These are phyloP conservation scores for Vanrija pseudolonga DNA, from an alignment of 1,284 basidiomycete genomes.

Conservation along the genomic window DNA sequence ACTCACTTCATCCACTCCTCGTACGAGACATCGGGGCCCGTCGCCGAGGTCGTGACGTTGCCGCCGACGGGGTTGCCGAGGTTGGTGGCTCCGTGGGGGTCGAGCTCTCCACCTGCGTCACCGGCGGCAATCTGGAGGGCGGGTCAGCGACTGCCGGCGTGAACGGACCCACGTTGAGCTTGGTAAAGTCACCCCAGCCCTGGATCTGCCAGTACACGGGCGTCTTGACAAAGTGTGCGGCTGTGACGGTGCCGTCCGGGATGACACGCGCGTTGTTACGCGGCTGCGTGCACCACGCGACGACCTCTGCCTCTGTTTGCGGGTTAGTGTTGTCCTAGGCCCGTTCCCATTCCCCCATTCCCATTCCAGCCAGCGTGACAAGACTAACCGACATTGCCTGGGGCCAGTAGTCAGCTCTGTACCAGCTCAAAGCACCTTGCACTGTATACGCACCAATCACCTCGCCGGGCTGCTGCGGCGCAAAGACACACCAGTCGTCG, in stretches of 20 bases:
- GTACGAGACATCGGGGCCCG: slow-evolving; percentile 53
- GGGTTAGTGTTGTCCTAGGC: slow-evolving; percentile 40
- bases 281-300: slow-evolving; percentile 45
- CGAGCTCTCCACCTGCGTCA: slow-evolving; percentile 52
- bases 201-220: slow-evolving; percentile 52
- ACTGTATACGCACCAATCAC: slow-evolving; percentile 46
- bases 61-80: slow-evolving; percentile 55
- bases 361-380: too few species aligned
- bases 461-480: slow-evolving; percentile 33
- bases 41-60: slow-evolving; percentile 54
- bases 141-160: too few species aligned
- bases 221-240: slow-evolving; percentile 42
- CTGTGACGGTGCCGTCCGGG: slow-evolving; percentile 44
- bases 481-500: slow-evolving; percentile 49
- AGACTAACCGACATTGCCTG: slow-evolving; percentile 30
- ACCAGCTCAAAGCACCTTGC: too few species aligned
- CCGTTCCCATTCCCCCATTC: too few species aligned
- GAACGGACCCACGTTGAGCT: too few species aligned
- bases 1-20: slow-evolving; percentile 54
- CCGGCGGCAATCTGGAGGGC: slow-evolving; percentile 52
- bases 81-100: slow-evolving; percentile 50
- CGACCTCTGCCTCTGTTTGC: slow-evolving; percentile 49
- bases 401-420: slow-evolving; percentile 28
- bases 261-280: slow-evolving; percentile 40
- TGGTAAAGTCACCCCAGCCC: slow-evolving; percentile 50